These are phyloP conservation scores for Yamadazyma dushanensis DNA, from an alignment of 1,139 yeast species.

Conservation along the genomic window DNA sequence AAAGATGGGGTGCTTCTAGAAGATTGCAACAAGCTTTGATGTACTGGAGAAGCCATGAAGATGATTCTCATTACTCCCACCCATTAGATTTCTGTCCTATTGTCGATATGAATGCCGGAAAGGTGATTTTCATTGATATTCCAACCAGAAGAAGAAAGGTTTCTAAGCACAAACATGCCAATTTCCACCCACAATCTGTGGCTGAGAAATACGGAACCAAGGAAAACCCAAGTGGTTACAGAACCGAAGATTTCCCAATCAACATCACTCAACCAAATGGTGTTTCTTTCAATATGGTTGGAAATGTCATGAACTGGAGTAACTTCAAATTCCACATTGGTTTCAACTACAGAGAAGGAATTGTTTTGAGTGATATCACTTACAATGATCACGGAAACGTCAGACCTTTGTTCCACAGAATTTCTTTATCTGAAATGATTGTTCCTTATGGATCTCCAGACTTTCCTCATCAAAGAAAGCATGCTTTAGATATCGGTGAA, in stretches of 20 bases:
- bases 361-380: slow-evolving; percentile 70
- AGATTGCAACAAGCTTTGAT: slow-evolving; percentile 80
- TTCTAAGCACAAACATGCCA: slow-evolving; percentile 65
- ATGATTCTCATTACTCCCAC: slow-evolving; percentile 81
- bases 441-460: slow-evolving; percentile 83
- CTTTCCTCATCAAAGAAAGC: slow-evolving; percentile 80
- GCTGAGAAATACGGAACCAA: slow-evolving; percentile 56
- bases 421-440: slow-evolving; percentile 79
- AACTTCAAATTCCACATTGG: slow-evolving; percentile 77
- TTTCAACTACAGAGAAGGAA: slow-evolving; percentile 83
- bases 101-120: slow-evolving; percentile 67
- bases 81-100: slow-evolving; percentile 84
- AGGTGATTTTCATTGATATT: slow-evolving; percentile 72
- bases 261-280: slow-evolving; percentile 79
- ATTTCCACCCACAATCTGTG: slow-evolving; percentile 65
- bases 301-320: slow-evolving; percentile 73
- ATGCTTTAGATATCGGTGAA: slow-evolving; percentile 84
- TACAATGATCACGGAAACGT: slow-evolving; percentile 74
- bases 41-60: slow-evolving; percentile 76
- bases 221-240: slow-evolving; percentile 53
- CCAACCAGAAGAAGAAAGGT: slow-evolving; percentile 74
- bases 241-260: slow-evolving; percentile 62
- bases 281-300: slow-evolving; percentile 70
- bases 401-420: slow-evolving; percentile 73
- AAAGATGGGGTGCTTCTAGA: slow-evolving; percentile 75